phyloP scores from a whole-genome alignment of 2,329 filamentous ascomycete species.

The Xylariaceae sp. region DNA sequence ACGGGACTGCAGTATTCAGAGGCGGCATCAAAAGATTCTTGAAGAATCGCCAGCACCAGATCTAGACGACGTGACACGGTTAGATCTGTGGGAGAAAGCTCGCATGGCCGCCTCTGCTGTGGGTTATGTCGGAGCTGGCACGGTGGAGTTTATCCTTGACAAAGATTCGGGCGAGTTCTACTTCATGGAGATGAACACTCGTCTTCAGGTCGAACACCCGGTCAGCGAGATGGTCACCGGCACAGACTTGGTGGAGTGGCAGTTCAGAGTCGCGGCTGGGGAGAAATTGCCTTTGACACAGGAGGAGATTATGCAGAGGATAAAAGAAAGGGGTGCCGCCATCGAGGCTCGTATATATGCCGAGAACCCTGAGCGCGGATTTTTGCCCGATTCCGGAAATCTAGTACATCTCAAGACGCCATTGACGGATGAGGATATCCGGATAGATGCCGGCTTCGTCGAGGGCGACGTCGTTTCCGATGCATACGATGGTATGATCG shows the following conservation, averaged over 20 bases:
- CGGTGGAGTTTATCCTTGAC: constrained; percentile 87
- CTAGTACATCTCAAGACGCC: constrained; percentile 81
- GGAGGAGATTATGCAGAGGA: constrained; percentile 66
- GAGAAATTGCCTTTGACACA: constrained; percentile 55
- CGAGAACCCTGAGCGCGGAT: constrained; percentile 86
- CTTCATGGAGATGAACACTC: constrained; percentile 80
- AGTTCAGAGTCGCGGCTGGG: constrained; percentile 69
- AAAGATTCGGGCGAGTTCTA: constrained; percentile 77
- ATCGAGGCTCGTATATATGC: constrained; percentile 97
- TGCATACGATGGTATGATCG: constrained; percentile 98
- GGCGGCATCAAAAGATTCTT: constrained; percentile 85
- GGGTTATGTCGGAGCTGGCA: constrained; percentile 84
- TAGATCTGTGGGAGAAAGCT: constrained; percentile 64
- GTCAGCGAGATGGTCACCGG: constrained; percentile 73
- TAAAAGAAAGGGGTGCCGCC: constrained; percentile 73
- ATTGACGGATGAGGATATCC: constrained; percentile 62
- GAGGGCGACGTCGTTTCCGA: constrained; percentile 89
- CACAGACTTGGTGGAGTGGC: constrained; percentile 85
- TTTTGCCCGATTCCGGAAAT: constrained; percentile 89
- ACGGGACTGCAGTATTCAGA: constrained; percentile 82
- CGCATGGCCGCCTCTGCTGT: constrained; percentile 67
- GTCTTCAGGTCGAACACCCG: constrained; percentile 93
- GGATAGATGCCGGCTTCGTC: constrained; percentile 91
- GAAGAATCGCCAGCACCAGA: constrained; percentile 82
- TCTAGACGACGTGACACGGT: constrained; percentile 53